These are phyloP conservation scores for Aspergillus phoenicis DNA, from an alignment of 2,329 filamentous ascomycete genomes.

Conservation along the genomic window DNA sequence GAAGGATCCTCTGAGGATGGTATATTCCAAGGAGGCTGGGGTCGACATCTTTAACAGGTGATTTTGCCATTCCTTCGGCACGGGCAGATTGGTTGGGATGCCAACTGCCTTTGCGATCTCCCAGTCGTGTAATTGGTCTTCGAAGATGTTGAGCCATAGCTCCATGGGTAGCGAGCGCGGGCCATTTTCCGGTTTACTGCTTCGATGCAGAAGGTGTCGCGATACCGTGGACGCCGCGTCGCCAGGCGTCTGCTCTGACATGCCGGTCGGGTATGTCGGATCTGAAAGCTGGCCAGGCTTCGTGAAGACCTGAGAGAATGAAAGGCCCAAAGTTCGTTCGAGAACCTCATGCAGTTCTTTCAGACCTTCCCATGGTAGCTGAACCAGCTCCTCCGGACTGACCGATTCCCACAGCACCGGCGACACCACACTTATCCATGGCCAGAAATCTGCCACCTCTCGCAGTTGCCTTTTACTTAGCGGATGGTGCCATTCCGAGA, in stretches of 20 bases:
- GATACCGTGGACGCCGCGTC: constrained; percentile 36
- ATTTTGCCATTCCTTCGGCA: constrained; percentile 71
- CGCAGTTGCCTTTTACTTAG: constrained; percentile 84
- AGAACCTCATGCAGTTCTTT: constrained; percentile 36
- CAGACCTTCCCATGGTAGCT: constrained; percentile 55
- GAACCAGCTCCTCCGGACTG: constrained; percentile 51
- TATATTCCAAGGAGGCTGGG: constrained; percentile 79
- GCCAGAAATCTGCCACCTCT: constrained; percentile 82
- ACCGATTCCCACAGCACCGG: constrained; percentile 84
- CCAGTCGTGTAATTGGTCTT: constrained; percentile 79
- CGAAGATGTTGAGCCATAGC: constrained; percentile 85
- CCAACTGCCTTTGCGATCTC: constrained; percentile 80
- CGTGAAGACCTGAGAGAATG: constrained; percentile 18
- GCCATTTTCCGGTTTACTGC: constrained; percentile 24
- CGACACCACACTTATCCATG: constrained; percentile 79
- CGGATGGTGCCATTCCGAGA: constrained; percentile 85
- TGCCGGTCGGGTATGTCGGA: neutral
- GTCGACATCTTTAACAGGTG: constrained; percentile 66
- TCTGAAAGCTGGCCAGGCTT: constrained; percentile 8
- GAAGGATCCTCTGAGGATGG: constrained; percentile 72
- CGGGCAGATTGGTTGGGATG: constrained; percentile 74
- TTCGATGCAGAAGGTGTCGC: constrained; percentile 26
- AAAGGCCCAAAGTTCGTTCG: constrained; percentile 23
- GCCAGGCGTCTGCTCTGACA: constrained; percentile 49
- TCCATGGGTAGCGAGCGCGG: constrained; percentile 69